These are phyloP conservation scores for Neonectria sp. DNA, from an alignment of 2,329 filamentous ascomycete genomes.

Conservation along the genomic window DNA sequence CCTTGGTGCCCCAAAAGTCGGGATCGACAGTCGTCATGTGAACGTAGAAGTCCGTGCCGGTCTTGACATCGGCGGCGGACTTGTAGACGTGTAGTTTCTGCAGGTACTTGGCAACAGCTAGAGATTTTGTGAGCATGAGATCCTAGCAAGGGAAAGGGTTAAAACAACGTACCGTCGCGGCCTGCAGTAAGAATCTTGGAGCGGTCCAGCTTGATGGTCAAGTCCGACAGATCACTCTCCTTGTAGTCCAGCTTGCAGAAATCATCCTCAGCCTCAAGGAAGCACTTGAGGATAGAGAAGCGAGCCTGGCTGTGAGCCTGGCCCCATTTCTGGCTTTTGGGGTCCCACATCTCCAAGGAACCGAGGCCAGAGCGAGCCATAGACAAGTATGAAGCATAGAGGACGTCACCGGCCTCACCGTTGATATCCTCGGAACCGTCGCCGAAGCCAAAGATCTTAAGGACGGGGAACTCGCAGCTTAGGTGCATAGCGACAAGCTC, in stretches of 20 bases:
- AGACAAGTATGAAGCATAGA: slow-evolving; percentile 89
- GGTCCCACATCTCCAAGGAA: slow-evolving; percentile 95
- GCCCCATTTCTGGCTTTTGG: slow-evolving; percentile 91
- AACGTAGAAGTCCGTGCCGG: slow-evolving; percentile 85
- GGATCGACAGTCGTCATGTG: slow-evolving; percentile 86
- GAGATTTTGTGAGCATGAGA: slow-evolving; percentile 40
- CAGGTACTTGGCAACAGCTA: slow-evolving; percentile 86
- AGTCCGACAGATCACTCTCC: slow-evolving; percentile 81
- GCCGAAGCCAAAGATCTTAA: slow-evolving; percentile 93
- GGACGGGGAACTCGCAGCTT: slow-evolving; percentile 88
- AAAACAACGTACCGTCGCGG: slow-evolving; percentile 68
- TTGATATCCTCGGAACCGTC: slow-evolving; percentile 81
- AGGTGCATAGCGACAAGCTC: slow-evolving; percentile 95
- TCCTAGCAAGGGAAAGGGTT: not conserved
- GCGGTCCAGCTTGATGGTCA: slow-evolving; percentile 87
- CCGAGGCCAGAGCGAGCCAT: slow-evolving; percentile 96
- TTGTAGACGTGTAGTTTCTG: slow-evolving; percentile 96
- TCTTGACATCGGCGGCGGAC: slow-evolving; percentile 85
- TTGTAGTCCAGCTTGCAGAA: slow-evolving; percentile 88
- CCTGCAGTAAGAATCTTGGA: slow-evolving; percentile 89
- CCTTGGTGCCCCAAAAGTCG: slow-evolving; percentile 86
- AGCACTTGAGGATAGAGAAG: slow-evolving; percentile 88
- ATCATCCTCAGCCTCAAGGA: slow-evolving; percentile 87
- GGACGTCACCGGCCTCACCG: slow-evolving; percentile 85
- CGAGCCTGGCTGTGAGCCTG: slow-evolving; percentile 93